Evolutionary conservation across 306 rosid species (phyloP).

Genomic region (Ormosia semicastrata): DNA sequence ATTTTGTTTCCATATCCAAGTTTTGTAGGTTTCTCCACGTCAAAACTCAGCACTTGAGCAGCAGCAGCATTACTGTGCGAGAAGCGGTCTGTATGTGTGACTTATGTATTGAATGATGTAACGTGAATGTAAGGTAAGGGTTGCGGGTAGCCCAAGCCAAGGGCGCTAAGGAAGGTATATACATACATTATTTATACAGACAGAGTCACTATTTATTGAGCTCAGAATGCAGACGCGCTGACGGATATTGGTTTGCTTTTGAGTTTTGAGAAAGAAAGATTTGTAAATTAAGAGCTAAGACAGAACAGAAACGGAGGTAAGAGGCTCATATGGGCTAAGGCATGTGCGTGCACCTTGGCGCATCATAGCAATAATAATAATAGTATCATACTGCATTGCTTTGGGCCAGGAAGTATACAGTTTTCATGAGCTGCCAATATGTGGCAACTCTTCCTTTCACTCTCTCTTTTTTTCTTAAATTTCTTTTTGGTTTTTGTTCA

Average conservation of each 20-base stretch:
- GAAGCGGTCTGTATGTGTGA: background rate
- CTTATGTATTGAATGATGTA: no score
- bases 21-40: background rate
- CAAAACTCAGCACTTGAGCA: background rate
- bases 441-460: background rate
- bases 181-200: no score
- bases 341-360: background rate
- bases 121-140: no score
- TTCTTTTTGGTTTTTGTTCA: background rate
- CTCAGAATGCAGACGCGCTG: no score
- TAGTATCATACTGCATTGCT: background rate
- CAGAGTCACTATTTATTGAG: no score
- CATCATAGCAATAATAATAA: background rate
- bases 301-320: background rate
- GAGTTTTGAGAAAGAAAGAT: no score
- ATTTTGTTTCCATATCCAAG: background rate
- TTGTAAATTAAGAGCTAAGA: background rate
- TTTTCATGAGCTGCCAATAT: slow-evolving; percentile 1
- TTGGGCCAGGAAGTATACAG: background rate
- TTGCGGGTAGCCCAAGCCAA: no score
- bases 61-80: slow-evolving; percentile 6
- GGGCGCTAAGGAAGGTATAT: no score
- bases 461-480: background rate
- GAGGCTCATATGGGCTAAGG: background rate
- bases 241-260: no score